Evolutionary conservation across 495 filamentous ascomycete species (phyloP).

Genomic region (Evansstolkia leycettana): DNA sequence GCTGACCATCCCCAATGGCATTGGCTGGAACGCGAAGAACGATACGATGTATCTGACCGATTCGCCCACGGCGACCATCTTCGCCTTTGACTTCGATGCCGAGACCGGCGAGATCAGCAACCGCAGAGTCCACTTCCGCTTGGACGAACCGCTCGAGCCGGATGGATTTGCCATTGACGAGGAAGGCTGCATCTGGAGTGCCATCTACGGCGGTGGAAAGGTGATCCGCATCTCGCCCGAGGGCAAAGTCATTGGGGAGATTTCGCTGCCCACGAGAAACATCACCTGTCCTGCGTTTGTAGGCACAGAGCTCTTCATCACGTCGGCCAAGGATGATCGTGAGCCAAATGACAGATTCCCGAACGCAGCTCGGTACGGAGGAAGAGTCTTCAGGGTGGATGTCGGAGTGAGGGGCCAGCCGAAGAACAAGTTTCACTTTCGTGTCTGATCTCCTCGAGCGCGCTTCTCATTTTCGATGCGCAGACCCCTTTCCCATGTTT

Average conservation of each 20-base stretch:
- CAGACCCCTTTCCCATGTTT: no score
- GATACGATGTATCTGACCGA: slow-evolving; percentile 79
- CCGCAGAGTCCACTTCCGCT: slow-evolving; percentile 39
- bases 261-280: slow-evolving; percentile 54
- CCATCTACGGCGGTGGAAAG: slow-evolving; percentile 58
- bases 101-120: slow-evolving; percentile 51
- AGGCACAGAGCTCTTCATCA: slow-evolving; percentile 64
- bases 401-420: slow-evolving; percentile 50
- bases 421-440: slow-evolving; percentile 39
- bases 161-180: slow-evolving; percentile 66
- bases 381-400: slow-evolving; percentile 54
- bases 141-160: slow-evolving; percentile 41
- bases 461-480: no score
- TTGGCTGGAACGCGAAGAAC: slow-evolving; percentile 58
- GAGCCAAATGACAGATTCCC: slow-evolving; percentile 38
- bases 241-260: slow-evolving; percentile 52
- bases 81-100: slow-evolving; percentile 61
- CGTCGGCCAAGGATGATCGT: slow-evolving; percentile 55
- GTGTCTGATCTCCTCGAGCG: slow-evolving; percentile 3
- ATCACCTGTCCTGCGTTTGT: slow-evolving; percentile 64
- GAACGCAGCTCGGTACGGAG: slow-evolving; percentile 49
- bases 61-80: slow-evolving; percentile 59
- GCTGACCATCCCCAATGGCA: slow-evolving; percentile 78
- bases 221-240: slow-evolving; percentile 55
- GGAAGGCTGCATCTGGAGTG: slow-evolving; percentile 64